A percentile compares a stretch with the other conserved stretches of the same genome.
Evolutionary conservation across 805 yeast genomes (phyloP).

Genomic region (Ogataea chonburiensis): DNA sequence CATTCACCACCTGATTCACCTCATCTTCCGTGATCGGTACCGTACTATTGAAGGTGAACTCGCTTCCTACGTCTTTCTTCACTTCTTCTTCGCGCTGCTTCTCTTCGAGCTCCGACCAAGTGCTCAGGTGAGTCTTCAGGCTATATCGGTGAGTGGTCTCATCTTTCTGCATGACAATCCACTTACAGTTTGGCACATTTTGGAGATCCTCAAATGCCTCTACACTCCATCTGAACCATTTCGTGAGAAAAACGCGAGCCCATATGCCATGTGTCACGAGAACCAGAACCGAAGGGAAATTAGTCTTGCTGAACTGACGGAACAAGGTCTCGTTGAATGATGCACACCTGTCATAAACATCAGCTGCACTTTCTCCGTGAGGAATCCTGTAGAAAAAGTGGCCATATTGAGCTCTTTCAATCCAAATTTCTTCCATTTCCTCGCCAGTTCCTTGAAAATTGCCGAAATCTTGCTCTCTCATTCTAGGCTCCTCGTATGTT

Average conservation of each 20-base stretch:
- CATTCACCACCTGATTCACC: slow-evolving; percentile 34
- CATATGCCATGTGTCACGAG: slow-evolving; percentile 92
- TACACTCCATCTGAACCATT: slow-evolving; percentile 92
- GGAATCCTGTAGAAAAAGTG: slow-evolving; percentile 88
- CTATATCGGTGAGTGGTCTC: slow-evolving; percentile 48
- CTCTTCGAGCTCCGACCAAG: slow-evolving; percentile 64
- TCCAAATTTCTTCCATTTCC: slow-evolving; percentile 80
- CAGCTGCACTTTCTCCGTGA: slow-evolving; percentile 94
- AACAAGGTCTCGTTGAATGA: slow-evolving; percentile 86
- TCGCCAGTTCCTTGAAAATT: slow-evolving; percentile 78
- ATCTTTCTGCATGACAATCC: slow-evolving; percentile 71
- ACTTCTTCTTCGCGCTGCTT: slow-evolving; percentile 24
- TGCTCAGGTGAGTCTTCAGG: slow-evolving; percentile 59
- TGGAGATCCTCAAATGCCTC: slow-evolving; percentile 82
- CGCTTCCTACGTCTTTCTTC: slow-evolving; percentile 27
- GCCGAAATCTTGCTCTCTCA: slow-evolving; percentile 95
- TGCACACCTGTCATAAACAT: slow-evolving; percentile 87
- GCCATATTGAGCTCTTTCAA: slow-evolving; percentile 84
- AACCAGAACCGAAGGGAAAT: slow-evolving; percentile 78
- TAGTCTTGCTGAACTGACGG: slow-evolving; percentile 68
- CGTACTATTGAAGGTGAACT: slow-evolving; percentile 25
- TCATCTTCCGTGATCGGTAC: slow-evolving; percentile 26
- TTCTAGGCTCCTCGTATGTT: slow-evolving; percentile 82
- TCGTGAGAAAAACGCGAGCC: slow-evolving; percentile 90
- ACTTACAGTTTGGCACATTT: slow-evolving; percentile 83